Percentiles rank a stretch among this genome's conserved stretches.
Conservation (phyloP, 2,329 filamentous ascomycete genomes). For the Fusarium mexicanum region DNA sequence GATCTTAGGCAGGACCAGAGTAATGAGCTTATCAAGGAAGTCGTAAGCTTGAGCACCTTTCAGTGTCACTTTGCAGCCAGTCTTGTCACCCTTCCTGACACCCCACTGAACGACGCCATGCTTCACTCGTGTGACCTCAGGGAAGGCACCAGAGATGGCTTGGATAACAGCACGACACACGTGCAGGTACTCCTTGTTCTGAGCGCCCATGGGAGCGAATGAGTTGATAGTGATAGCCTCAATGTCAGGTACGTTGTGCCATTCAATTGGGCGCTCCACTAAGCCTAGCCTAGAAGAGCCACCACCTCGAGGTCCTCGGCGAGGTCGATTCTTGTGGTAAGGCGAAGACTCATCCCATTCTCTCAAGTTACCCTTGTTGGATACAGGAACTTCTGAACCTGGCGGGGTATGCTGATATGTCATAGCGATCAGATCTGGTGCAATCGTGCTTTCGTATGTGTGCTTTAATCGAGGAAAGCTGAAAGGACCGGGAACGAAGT, state of each 20-base stretch:
- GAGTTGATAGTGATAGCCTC: conserved; percentile 83
- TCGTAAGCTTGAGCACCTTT: conserved; percentile 84
- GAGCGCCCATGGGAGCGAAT: conserved; percentile 74
- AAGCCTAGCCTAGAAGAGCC: conserved; percentile 71
- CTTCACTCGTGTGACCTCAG: conserved; percentile 74
- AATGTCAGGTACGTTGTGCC: conserved; percentile 86
- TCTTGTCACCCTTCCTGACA: conserved; percentile 74
- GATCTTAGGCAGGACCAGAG: conserved; percentile 91
- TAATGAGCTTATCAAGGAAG: conserved; percentile 89
- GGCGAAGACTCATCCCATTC: conserved; percentile 91
- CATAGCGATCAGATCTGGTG: conserved; percentile 87
- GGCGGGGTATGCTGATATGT: conserved; percentile 88
- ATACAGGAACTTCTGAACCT: conserved; percentile 66
- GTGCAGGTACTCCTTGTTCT: conserved; percentile 79
- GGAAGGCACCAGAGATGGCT: conserved; percentile 82
- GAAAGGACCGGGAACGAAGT: conserved; percentile 93
- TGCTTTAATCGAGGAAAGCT: conserved; percentile 86
- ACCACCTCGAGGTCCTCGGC: conserved; percentile 84
- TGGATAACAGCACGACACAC: conserved; percentile 87
- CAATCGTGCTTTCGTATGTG: conserved; percentile 87
- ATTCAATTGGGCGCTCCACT: conserved; percentile 78
- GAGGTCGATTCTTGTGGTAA: conserved; percentile 91
- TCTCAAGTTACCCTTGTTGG: conserved; percentile 72
- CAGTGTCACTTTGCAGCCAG: conserved; percentile 81
- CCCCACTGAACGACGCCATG: conserved; percentile 79